A percentile compares a stretch with the other conserved stretches of the same genome.
phyloP scores from a whole-genome alignment of 2,329 filamentous ascomycete genomes.

The Lanzia echinophila region DNA sequence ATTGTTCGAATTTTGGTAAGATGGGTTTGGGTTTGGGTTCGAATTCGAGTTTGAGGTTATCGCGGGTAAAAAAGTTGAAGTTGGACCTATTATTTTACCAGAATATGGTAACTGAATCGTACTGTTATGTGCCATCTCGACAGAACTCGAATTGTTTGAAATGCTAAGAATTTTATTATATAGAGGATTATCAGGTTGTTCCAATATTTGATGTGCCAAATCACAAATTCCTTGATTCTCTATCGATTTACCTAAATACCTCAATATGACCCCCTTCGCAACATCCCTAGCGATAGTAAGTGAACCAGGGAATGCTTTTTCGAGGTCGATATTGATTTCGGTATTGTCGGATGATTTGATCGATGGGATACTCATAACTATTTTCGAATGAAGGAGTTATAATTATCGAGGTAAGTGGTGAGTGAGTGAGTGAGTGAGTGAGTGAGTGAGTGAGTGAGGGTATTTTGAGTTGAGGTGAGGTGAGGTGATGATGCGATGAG shows the following conservation, averaged over 20 bases:
- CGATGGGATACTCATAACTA: conserved; percentile 1
- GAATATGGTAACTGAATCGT: conserved; percentile 4
- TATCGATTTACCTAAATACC: background rate
- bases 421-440: background rate
- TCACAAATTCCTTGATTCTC: conserved; percentile 1
- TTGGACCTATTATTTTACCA: background rate
- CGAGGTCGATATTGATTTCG: conserved; percentile 8
- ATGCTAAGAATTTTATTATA: background rate
- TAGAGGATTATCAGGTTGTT: background rate
- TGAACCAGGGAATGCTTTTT: conserved; percentile 7
- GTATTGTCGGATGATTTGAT: background rate
- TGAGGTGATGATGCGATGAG: no score
- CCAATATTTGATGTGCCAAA: background rate
- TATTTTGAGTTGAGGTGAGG: background rate
- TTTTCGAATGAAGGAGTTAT: background rate
- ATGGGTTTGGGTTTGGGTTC: background rate
- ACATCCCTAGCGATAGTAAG: conserved; percentile 4
- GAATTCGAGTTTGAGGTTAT: background rate
- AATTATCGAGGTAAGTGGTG: background rate
- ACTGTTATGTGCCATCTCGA: background rate
- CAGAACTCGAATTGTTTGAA: background rate
- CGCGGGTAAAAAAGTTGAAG: background rate
- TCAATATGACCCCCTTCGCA: conserved; percentile 1
- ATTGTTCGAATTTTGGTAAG: conserved; percentile 2
- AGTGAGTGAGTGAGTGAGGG: background rate